Evolutionary conservation across 1,284 basidiomycete genomes (phyloP).

Genomic region (Takashimella tepidaria): DNA sequence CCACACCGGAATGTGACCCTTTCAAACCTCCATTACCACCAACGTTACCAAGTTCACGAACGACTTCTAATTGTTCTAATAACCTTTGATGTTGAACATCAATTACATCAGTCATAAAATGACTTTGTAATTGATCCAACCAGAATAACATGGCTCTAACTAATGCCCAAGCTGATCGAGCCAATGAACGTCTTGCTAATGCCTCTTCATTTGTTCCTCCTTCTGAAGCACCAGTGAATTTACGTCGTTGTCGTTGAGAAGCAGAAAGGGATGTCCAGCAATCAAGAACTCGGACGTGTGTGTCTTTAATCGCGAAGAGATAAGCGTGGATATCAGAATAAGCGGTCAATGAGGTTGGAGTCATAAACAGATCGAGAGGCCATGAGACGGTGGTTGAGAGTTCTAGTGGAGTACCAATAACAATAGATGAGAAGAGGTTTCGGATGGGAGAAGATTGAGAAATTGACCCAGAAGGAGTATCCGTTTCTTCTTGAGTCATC

Average conservation of each 20-base stretch:
- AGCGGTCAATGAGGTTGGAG: slow-evolving; percentile 63
- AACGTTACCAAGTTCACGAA: no score
- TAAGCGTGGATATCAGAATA: slow-evolving; percentile 78
- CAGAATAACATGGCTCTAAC: slow-evolving; percentile 87
- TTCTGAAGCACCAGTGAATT: slow-evolving; percentile 80
- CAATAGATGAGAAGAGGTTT: slow-evolving; percentile 60
- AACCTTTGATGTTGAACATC: slow-evolving; percentile 65
- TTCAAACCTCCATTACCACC: not conserved
- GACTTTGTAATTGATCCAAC: slow-evolving; percentile 66
- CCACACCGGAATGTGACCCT: not conserved
- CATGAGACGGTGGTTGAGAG: slow-evolving; percentile 68
- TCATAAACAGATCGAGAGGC: slow-evolving; percentile 85
- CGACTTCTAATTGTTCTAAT: slow-evolving; percentile 26
- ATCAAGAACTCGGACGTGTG: slow-evolving; percentile 68
- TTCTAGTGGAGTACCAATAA: slow-evolving; percentile 70
- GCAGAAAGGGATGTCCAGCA: slow-evolving; percentile 80
- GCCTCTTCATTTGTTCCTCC: slow-evolving; percentile 72
- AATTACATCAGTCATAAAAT: slow-evolving; percentile 83
- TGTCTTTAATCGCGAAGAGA: slow-evolving; percentile 73
- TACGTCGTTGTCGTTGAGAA: slow-evolving; percentile 68
- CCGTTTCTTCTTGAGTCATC: slow-evolving; percentile 10
- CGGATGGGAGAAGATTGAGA: slow-evolving; percentile 5
- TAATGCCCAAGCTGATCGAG: slow-evolving; percentile 76
- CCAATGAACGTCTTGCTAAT: slow-evolving; percentile 53
- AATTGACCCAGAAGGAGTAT: slow-evolving; percentile 6